Conservation (phyloP, 164 flowering plant genomes). For the Tetracentron sinense region DNA sequence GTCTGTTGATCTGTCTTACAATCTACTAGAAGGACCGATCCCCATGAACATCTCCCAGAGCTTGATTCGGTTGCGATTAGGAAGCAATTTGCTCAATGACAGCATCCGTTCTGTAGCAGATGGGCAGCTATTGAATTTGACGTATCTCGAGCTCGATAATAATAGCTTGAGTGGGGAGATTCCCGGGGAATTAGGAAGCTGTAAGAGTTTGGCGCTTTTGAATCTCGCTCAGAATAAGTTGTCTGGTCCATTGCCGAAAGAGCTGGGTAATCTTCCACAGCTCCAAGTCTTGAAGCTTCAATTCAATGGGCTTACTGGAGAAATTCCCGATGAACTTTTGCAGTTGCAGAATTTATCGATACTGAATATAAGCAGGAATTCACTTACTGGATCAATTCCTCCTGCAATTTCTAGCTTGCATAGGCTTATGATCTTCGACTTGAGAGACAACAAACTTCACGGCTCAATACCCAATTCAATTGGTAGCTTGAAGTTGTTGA, state of each 20-base stretch:
- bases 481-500: constrained; percentile 19
- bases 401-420: constrained; percentile 31
- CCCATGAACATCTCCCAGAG: constrained; percentile 37
- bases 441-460: constrained; percentile 41
- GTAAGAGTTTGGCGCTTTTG: constrained; percentile 42
- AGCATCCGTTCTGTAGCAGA: constrained; percentile 26
- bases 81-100: constrained; percentile 48
- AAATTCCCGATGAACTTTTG: constrained; percentile 39
- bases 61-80: constrained; percentile 54
- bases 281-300: constrained; percentile 56
- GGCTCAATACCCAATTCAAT: constrained; percentile 52
- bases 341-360: constrained; percentile 26
- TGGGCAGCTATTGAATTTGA: constrained; percentile 29
- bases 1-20: constrained; percentile 49
- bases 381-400: constrained; percentile 52
- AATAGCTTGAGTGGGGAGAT: constrained; percentile 45
- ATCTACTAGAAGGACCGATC: constrained; percentile 42
- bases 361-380: constrained; percentile 55
- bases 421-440: constrained; percentile 34
- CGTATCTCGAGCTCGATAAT: constrained; percentile 56
- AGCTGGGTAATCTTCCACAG: constrained; percentile 39
- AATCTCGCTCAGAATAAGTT: constrained; percentile 50
- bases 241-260: constrained; percentile 39
- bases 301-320: constrained; percentile 41
- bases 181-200: constrained; percentile 45